Evolutionary conservation across 768 basidiomycete species (phyloP).

Genomic region (Termitomyces sp.): DNA sequence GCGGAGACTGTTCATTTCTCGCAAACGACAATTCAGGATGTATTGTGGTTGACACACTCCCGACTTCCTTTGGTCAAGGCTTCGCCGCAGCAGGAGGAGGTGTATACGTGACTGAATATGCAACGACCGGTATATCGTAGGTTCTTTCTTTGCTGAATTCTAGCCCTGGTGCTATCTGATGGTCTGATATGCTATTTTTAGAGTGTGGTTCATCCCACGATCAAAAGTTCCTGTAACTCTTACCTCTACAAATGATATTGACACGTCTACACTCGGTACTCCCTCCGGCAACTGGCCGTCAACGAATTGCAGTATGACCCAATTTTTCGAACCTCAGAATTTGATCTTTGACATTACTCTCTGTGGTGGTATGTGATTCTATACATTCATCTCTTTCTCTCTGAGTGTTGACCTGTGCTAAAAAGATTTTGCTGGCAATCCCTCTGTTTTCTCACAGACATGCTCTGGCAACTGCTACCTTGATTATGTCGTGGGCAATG

Average conservation of each 20-base stretch:
- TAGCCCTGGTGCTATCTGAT: background rate
- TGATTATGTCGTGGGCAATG: constrained; percentile 60
- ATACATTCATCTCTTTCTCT: constrained; percentile 1
- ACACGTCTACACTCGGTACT: constrained; percentile 54
- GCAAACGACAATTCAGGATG: constrained; percentile 61
- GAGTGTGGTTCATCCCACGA: constrained; percentile 62
- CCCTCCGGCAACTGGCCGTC: constrained; percentile 67
- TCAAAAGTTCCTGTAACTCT: constrained; percentile 41
- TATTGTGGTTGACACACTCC: constrained; percentile 46
- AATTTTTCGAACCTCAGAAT: constrained; percentile 56
- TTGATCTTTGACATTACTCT: constrained; percentile 73
- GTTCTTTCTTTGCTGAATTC: constrained; percentile 14
- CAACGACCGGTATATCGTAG: constrained; percentile 57
- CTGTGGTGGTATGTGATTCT: constrained; percentile 42
- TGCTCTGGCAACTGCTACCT: constrained; percentile 65
- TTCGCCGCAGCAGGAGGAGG: constrained; percentile 69
- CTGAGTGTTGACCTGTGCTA: background rate
- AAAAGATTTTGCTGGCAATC: constrained; percentile 43
- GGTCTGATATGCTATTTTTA: constrained; percentile 14
- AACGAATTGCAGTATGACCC: constrained; percentile 43
- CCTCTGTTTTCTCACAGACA: constrained; percentile 49
- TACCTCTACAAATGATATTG: constrained; percentile 41
- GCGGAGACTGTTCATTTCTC: constrained; percentile 52
- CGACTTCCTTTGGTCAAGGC: constrained; percentile 54
- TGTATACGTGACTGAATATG: constrained; percentile 70